These are phyloP conservation scores for Ophiostoma quercus DNA, from an alignment of 2,329 filamentous ascomycete species.

Conservation along the genomic window DNA sequence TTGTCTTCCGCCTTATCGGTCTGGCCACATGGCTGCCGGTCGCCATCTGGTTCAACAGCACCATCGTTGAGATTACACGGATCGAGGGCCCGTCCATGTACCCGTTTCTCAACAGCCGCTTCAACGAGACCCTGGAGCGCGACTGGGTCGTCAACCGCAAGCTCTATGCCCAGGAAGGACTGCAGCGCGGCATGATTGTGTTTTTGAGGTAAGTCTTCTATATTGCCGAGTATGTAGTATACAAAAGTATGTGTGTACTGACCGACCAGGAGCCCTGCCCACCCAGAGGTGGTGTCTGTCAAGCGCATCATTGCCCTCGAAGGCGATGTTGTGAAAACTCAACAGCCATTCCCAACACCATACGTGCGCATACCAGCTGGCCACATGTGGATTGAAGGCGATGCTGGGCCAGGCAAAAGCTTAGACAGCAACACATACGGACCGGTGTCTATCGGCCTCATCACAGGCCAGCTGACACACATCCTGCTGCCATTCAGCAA, in stretches of 20 bases:
- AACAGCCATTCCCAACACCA: conserved; percentile 52
- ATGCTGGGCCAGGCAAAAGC: conserved; percentile 64
- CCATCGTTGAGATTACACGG: conserved; percentile 53
- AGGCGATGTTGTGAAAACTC: conserved; percentile 69
- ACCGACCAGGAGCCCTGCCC: conserved; percentile 57
- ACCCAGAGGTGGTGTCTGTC: conserved; percentile 64
- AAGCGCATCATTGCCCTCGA: conserved; percentile 80
- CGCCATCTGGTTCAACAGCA: conserved; percentile 55
- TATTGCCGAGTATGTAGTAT: background rate
- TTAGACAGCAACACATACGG: conserved; percentile 89
- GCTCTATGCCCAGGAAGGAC: conserved; percentile 50
- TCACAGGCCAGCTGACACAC: conserved; percentile 68
- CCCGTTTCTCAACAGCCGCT: conserved; percentile 66
- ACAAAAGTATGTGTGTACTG: background rate
- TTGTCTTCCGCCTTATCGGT: conserved; percentile 45
- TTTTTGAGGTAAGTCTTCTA: conserved; percentile 53
- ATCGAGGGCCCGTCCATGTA: conserved; percentile 68
- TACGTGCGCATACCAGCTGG: conserved; percentile 66
- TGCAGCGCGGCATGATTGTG: conserved; percentile 70
- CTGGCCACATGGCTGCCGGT: conserved; percentile 59
- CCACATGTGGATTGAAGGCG: conserved; percentile 94
- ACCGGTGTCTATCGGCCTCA: conserved; percentile 67
- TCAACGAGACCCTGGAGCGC: conserved; percentile 48
- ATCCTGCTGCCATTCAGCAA: conserved; percentile 64
- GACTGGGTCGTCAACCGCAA: conserved; percentile 58